Base-by-base conservation (phyloP, 1,139 yeast genomes). In the Trichomonascaceae sp. region DNA sequence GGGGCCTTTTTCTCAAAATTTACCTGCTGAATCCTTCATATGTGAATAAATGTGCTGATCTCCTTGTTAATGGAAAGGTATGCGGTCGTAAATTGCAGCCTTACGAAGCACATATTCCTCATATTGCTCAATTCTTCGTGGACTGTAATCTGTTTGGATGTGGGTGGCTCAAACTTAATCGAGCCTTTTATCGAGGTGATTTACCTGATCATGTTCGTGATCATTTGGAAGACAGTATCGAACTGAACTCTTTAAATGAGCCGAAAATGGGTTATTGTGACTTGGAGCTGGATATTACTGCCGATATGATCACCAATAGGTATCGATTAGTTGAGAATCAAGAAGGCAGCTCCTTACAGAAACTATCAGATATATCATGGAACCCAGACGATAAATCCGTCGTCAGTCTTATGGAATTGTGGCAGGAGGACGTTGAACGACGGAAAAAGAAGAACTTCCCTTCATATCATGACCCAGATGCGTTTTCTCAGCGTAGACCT, bases 101-200 rank as follows among this genome's bases (percentile, higher is more conserved):
- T 0, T 87, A 75, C 64, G 99, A 93, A 63, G 77, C 91, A 0
- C 98, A 93, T 65, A 76, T 93, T 12, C 95, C 96, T 0, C 84
- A 75, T 63, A 66, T 80, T 1, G 69, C 89, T 18, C 97, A 93
- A 64, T 89, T 93, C 65, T 69, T 88, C 44, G 76, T 88, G 0
- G 99, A 95, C 65, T 89, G 78, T 69, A 91, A 91, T 64, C 70
- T 91, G 43, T 88, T 79, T 67, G 95, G 96, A 0, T 88, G 97
- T 68, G 84, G 85, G 5, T 86, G 95, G 90, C 58, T 93, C 41
- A 72, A 76, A 20, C 53, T 78, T 56, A 57, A 59, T 2, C 58
- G 55, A 32, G 59, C 58, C 0, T 54, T 46, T 24, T 59, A 60
- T 41, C 53, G 68, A 19, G 46, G 43, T 1, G 57, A 62, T 12